Percentiles rank a stretch among this genome's conserved stretches.
Conservation (phyloP, 257 asterid genomes). For the Hygrophila difformis region DNA sequence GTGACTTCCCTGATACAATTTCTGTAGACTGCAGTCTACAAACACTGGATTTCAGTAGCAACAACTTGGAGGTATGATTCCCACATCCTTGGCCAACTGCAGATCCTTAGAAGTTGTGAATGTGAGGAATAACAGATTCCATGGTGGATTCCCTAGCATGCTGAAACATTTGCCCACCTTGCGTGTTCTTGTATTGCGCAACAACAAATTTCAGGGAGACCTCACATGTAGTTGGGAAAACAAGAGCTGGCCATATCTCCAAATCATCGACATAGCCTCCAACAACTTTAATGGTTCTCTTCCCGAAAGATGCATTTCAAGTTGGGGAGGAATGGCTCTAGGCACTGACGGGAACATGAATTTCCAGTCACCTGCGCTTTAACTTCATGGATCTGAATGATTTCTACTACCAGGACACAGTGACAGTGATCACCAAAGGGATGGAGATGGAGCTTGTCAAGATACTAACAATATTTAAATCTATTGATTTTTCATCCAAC, state of each 20-base stretch:
- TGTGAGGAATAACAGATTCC: slow-evolving; percentile 28
- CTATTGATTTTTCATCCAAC: slow-evolving; percentile 45
- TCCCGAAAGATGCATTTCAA: background rate
- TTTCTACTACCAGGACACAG: slow-evolving; percentile 22
- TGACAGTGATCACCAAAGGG: slow-evolving; percentile 27
- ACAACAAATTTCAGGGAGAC: slow-evolving; percentile 38
- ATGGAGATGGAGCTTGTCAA: slow-evolving; percentile 8
- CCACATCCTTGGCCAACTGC: slow-evolving; percentile 19
- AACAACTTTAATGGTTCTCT: slow-evolving; percentile 19
- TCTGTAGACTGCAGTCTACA: slow-evolving; percentile 5
- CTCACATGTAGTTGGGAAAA: slow-evolving; percentile 13
- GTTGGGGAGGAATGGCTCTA: slow-evolving; percentile 11
- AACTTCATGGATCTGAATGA: background rate
- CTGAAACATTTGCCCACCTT: too few species aligned
- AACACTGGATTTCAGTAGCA: slow-evolving; percentile 17
- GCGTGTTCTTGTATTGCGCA: too few species aligned
- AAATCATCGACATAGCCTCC: slow-evolving; percentile 15
- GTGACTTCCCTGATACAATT: slow-evolving; percentile 14
- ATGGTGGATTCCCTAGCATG: slow-evolving; percentile 23
- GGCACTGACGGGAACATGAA: background rate
- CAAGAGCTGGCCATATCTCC: slow-evolving; percentile 14
- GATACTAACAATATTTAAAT: slow-evolving; percentile 17
- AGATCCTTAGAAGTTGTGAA: too few species aligned
- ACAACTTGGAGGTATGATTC: slow-evolving; percentile 25
- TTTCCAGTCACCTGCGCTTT: background rate